These are phyloP conservation scores for Boechera stricta DNA, from an alignment of 345 rosid genomes.

Conservation along the genomic window DNA sequence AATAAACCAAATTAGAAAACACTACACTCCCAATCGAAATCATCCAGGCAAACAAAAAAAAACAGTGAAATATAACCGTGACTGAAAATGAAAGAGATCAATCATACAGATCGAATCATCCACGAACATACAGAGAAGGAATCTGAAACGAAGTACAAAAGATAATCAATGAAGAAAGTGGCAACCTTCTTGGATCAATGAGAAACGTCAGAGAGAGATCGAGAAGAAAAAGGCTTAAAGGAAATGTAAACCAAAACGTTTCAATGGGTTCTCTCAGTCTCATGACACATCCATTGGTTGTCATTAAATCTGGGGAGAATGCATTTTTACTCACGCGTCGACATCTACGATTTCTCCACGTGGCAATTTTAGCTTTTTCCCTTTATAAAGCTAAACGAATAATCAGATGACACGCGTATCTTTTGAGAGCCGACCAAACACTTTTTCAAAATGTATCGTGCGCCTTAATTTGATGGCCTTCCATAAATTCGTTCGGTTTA, in stretches of 20 bases:
- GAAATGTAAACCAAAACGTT: constrained; percentile 29
- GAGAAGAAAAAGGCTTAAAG: not conserved
- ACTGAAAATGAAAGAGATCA: not conserved
- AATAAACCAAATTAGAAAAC: not conserved
- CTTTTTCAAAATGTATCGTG: not conserved
- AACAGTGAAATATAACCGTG: not conserved
- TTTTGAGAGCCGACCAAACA: constrained; percentile 20
- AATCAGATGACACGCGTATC: constrained; percentile 5
- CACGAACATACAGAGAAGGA: not conserved
- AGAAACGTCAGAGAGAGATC: not conserved
- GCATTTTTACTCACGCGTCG: constrained; percentile 12
- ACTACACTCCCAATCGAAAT: not conserved
- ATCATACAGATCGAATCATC: not conserved
- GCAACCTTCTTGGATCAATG: not conserved
- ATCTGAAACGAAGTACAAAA: not conserved
- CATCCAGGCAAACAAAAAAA: not conserved
- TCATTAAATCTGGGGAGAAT: constrained; percentile 25
- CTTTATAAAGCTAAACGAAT: not conserved
- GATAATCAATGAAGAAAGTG: not conserved
- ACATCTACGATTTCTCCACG: constrained; percentile 42
- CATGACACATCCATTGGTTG: constrained; percentile 39
- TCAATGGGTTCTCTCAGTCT: not conserved
- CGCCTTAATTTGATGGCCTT: constrained; percentile 4
- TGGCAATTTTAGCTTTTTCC: not conserved
- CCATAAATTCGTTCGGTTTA: constrained; percentile 9